Base-by-base conservation (phyloP, 495 filamentous ascomycete genomes). In the Annulohypoxylon nitens region DNA sequence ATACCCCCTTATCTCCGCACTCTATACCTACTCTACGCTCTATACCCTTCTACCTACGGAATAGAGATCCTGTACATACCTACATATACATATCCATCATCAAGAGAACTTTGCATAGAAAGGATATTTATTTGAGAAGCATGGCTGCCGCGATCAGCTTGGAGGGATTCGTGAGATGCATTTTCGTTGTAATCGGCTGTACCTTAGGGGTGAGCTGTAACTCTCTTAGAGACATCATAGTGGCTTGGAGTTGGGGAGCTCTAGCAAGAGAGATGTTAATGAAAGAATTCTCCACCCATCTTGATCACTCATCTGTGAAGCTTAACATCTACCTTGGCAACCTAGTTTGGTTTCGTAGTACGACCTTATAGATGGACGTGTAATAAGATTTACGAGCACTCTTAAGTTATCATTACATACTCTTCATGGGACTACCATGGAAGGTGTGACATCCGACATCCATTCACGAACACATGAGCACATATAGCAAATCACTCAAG, bases 21-120 rank as follows among this genome's bases (percentile, higher is more conserved):
- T 12, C 7, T 26, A 8, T 25, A 41, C 36, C 23, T 41, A 5
- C 5, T 54, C 11, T 26, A 41, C 9, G 0, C 30, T 43, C 20
- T 10, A 33, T 25, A 23, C n/a, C 11, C 48, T 20, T 30, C 25
- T 26, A 25, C 23, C 20, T 3, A 30, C 30, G 5, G 30, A 30
- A 30, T 30, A 30, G 30, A 6, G 48, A 26, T 51, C 48, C 48
- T 55, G 51, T 55, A 55, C 26, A 55, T 55, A 55, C 12, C 34
- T 55, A 8, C 16, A n/a, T 11, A 16, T 12, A 30, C 12, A 34
- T 55, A 8, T 34, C 14, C 25, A 16, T 10, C 0, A 39, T 54
- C 23, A 9, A 30, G 30, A 30, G 26, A 26, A 8, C 26, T 14
- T 33, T 33, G 25, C 11, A 33, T 54, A 54, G 23, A 54, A 6